These are phyloP conservation scores for Mixia osmundae DNA, from an alignment of 1,284 basidiomycete species.

Conservation along the genomic window DNA sequence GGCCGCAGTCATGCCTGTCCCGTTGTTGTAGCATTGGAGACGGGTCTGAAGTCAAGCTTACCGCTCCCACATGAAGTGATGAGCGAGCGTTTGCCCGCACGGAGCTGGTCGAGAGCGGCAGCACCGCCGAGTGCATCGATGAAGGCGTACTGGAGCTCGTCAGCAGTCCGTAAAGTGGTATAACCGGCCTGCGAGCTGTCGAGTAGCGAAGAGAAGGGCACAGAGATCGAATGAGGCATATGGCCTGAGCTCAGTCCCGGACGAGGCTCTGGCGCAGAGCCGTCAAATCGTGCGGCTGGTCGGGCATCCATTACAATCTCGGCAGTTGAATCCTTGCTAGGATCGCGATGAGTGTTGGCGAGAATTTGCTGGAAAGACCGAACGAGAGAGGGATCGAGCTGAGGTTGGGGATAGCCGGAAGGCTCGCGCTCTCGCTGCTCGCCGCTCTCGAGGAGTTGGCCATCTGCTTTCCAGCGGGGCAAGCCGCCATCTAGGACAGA, in stretches of 20 bases:
- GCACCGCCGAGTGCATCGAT: slow-evolving; percentile 35
- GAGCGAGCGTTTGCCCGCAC: slow-evolving; percentile 35
- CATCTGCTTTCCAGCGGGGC: slow-evolving; percentile 54
- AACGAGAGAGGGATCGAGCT: slow-evolving; percentile 11
- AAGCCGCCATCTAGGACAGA: slow-evolving; percentile 75
- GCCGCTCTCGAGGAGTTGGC: slow-evolving; percentile 36
- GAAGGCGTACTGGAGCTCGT: slow-evolving; percentile 38
- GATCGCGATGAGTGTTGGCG: slow-evolving; percentile 46
- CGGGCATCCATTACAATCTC: no score
- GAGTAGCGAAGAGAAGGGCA: slow-evolving; percentile 56
- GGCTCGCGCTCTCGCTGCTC: slow-evolving; percentile 2
- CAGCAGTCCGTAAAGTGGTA: slow-evolving; percentile 36
- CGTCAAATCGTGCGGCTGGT: slow-evolving; percentile 32
- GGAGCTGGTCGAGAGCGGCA: slow-evolving; percentile 27
- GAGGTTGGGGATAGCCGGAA: slow-evolving; percentile 10
- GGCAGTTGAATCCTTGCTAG: no score
- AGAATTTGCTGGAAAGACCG: slow-evolving; percentile 52
- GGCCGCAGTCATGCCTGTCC: slow-evolving; percentile 76
- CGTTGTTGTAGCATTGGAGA: slow-evolving; percentile 25
- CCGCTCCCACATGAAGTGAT: slow-evolving; percentile 53
- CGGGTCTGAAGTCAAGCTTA: background rate
- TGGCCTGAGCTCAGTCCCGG: slow-evolving; percentile 72
- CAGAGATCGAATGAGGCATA: slow-evolving; percentile 61
- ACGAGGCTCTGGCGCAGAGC: slow-evolving; percentile 68
- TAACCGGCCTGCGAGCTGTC: slow-evolving; percentile 23